These are phyloP conservation scores for Plasmodium gaboni DNA, from an alignment of 169 alveolate species.

Conservation along the genomic window DNA sequence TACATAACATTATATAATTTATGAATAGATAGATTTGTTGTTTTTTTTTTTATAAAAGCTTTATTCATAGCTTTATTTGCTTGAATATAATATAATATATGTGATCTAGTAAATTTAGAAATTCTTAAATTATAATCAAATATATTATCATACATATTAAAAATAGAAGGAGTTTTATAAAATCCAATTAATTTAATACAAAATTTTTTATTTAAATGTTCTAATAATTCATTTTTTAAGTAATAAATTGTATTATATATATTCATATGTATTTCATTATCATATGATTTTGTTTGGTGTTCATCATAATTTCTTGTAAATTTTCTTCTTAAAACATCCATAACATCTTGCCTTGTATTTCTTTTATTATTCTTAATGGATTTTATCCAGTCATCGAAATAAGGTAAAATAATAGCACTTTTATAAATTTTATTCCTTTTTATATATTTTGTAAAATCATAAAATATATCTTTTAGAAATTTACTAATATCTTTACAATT, in stretches of 20 bases:
- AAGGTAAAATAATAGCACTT: conserved; percentile 44
- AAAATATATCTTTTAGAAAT: conserved; percentile 52
- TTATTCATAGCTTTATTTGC: conserved; percentile 10
- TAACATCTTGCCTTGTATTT: no score
- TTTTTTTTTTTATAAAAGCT: background rate
- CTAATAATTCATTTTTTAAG: conserved; percentile 54
- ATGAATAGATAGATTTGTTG: conserved; percentile 26
- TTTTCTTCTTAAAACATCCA: background rate
- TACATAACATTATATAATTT: conserved; percentile 18
- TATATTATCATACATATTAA: conserved; percentile 34
- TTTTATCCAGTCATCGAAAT: conserved; percentile 61
- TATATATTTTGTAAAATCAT: conserved; percentile 53
- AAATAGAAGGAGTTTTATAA: conserved; percentile 17
- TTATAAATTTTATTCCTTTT: conserved; percentile 40
- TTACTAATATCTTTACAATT: conserved; percentile 40
- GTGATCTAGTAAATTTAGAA: conserved; percentile 23
- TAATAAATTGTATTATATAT: conserved; percentile 64
- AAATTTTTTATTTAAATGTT: conserved; percentile 17
- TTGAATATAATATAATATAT: conserved; percentile 46
- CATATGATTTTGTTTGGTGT: conserved; percentile 9
- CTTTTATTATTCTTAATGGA: conserved; percentile 22
- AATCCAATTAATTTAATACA: conserved; percentile 69
- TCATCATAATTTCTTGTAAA: background rate
- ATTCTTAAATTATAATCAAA: conserved; percentile 65
- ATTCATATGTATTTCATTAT: conserved; percentile 19